Base-by-base conservation (phyloP, 2,329 filamentous ascomycete genomes). In the Ophiostoma sp. region DNA sequence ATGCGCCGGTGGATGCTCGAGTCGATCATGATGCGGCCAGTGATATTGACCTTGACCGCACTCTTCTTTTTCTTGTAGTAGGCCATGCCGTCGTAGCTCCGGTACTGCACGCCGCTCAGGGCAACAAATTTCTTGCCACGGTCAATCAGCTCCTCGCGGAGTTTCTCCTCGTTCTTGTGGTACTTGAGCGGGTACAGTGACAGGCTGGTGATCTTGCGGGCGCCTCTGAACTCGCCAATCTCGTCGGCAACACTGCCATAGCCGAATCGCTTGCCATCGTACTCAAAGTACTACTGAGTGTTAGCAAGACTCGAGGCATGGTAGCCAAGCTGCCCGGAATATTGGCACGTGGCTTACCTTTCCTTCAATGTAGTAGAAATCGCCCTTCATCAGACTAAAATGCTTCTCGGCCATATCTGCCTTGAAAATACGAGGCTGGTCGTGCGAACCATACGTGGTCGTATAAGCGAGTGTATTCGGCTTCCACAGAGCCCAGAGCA, bases 401-500 rank as follows among this genome's bases (percentile, higher is more conserved):
- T 91, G 87, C 72, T 91, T 91, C 73, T 88, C 87, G 0, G 89
- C 88, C 71, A 88, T 85, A 69, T 94, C 91, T 1, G 94, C 87
- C 76, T 91, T 93, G 83, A 96, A 94, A 9, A 90, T 89, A 16
- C 91, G 86, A 1, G 92, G 90, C 73, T 95, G 88, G 52, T 94
- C 90, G 14, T 83, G 79, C 47, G 86, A 87, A 3, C 90, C 90
- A 71, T 96, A 96, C 0, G 91, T 94, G 0, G 87, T 85, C 0
- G 89, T 87, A 75, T 89, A 94, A 0, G 87, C 89, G 27, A 96
- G 85, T 0, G 91, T 92, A 73, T 92, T 91, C 0, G 93, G 93
- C 75, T 95, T 96, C 84, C 90, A 96, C 3, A 97, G 79, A 0
- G 92, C 92, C 93, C 93, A 96, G 0, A 96, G 81, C 2, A 96